Conservation (phyloP, 441 rosid species). For the Arabidopsis hybrid region DNA sequence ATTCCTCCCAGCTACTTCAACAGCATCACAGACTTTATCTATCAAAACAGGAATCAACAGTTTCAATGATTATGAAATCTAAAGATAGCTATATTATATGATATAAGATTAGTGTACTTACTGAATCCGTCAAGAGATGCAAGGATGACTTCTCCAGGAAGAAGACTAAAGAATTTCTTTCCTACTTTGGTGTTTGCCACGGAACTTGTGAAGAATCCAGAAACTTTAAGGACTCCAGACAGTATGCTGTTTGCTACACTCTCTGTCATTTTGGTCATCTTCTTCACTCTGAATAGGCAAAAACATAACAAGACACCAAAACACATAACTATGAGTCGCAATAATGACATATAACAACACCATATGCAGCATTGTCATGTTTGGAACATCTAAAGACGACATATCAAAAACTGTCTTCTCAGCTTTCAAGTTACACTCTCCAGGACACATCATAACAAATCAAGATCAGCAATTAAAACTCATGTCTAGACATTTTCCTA, state of each 20-base stretch:
- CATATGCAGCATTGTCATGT: background rate
- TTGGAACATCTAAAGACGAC: background rate
- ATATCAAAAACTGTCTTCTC: background rate
- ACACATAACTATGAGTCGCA: background rate
- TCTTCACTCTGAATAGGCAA: slow-evolving; percentile 64
- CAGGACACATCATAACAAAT: background rate
- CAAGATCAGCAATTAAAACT: slow-evolving; percentile 5
- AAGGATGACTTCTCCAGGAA: slow-evolving; percentile 88
- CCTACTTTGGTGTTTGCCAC: slow-evolving; percentile 78
- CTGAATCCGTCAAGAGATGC: slow-evolving; percentile 95
- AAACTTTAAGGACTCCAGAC: slow-evolving; percentile 81
- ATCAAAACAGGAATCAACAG: slow-evolving; percentile 32
- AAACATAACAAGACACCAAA: slow-evolving; percentile 20
- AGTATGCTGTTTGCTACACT: slow-evolving; percentile 74
- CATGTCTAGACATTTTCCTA: background rate
- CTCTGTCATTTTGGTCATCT: slow-evolving; percentile 79
- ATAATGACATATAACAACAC: background rate
- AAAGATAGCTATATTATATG: background rate
- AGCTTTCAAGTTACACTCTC: background rate
- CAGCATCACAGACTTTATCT: slow-evolving; percentile 82
- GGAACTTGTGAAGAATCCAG: slow-evolving; percentile 73
- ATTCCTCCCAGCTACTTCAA: slow-evolving; percentile 76
- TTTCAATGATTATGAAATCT: background rate
- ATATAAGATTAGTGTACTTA: slow-evolving; percentile 46
- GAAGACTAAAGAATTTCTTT: slow-evolving; percentile 75